Base-by-base conservation (phyloP, 352 stramenopile genomes). In the Phytopythium mirpurense region DNA sequence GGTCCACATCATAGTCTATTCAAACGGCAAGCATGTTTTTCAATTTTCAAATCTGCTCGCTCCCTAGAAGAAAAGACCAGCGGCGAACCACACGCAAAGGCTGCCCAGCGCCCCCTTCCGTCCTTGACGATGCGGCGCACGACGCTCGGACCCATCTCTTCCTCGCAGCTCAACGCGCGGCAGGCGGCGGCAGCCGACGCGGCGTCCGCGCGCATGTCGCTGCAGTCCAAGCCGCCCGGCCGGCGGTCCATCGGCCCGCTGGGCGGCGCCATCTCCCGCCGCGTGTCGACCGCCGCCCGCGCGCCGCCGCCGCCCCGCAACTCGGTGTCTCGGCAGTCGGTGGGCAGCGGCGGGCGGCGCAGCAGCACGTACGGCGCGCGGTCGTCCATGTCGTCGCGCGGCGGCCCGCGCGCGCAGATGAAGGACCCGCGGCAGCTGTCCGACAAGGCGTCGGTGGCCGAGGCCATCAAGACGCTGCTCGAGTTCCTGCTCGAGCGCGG, bases 371-470 rank as follows among this genome's bases (percentile, higher is more conserved):
- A 86, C 54, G 69, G 77, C 37, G 78, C 70, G 3, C 74, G 81
- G 27, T 60, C 67, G n/a, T 87, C 76, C 19, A 68, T 86, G 50
- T 74, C 76, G 2, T 55, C 63, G 5, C 54, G 62, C 29, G 56
- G 62, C 19, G 56, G 69, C 6, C 26, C 40, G 12, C 64, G 74
- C 27, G 52, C 61, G 45, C 74, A 71, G 21, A 54, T 82, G 23
- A n/a, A 67, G 5, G 93, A 98, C 57, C 88, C 90, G 26, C 78
- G 93, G 3, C 90, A 89, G 21, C 57, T 97, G 12, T 67, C 53
- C 15, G 96, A 99, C 63, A 97, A 97, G 56, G 74, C 64, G 24
- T 99, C 95, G 74, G 85, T 98, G 47, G 86, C 86, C 55, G 74
- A 72, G 21, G 97, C 79, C 65, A 97, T 99, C 54, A 83, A 90